Evolutionary conservation across 2,329 filamentous ascomycete species (phyloP).

Genomic region (Curvularia spicifera): DNA sequence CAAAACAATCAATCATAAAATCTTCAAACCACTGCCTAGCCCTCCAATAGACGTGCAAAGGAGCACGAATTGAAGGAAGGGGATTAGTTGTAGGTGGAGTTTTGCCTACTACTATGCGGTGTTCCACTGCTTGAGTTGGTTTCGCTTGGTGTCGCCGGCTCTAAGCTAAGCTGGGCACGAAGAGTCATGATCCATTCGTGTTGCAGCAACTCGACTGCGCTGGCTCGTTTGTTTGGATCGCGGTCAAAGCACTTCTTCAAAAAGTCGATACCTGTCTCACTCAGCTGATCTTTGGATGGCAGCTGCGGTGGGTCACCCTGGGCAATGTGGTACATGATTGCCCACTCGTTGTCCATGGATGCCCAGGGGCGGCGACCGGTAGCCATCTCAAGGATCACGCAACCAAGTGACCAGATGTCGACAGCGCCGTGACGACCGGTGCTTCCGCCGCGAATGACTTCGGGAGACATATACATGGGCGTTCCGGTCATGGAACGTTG

Average conservation of each 20-base stretch:
- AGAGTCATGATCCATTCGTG: slow-evolving; percentile 80
- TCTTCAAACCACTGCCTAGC: background rate
- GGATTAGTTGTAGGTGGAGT: slow-evolving; percentile 42
- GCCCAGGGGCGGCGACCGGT: slow-evolving; percentile 95
- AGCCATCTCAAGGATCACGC: slow-evolving; percentile 96
- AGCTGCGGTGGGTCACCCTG: slow-evolving; percentile 92
- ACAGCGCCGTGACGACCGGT: slow-evolving; percentile 80
- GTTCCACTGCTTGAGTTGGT: slow-evolving; percentile 27
- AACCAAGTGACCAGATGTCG: slow-evolving; percentile 95
- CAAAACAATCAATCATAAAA: background rate
- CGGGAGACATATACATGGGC: slow-evolving; percentile 99
- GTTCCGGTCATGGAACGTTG: slow-evolving; percentile 97
- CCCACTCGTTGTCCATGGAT: slow-evolving; percentile 97
- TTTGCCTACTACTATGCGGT: slow-evolving; percentile 37
- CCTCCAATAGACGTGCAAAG: background rate
- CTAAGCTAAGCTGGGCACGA: slow-evolving; percentile 54
- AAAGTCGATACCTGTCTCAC: slow-evolving; percentile 84
- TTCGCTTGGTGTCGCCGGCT: slow-evolving; percentile 55
- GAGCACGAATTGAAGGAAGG: background rate
- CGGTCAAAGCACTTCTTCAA: slow-evolving; percentile 83
- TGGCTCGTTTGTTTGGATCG: slow-evolving; percentile 78
- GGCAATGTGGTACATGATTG: slow-evolving; percentile 99
- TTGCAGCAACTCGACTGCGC: slow-evolving; percentile 86
- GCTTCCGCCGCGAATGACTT: slow-evolving; percentile 87
- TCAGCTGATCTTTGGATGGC: slow-evolving; percentile 82